A percentile compares a stretch with the other conserved stretches of the same genome.
These are phyloP conservation scores for Arthrobotrys conoides DNA, from an alignment of 2,329 filamentous ascomycete species.

Conservation along the genomic window DNA sequence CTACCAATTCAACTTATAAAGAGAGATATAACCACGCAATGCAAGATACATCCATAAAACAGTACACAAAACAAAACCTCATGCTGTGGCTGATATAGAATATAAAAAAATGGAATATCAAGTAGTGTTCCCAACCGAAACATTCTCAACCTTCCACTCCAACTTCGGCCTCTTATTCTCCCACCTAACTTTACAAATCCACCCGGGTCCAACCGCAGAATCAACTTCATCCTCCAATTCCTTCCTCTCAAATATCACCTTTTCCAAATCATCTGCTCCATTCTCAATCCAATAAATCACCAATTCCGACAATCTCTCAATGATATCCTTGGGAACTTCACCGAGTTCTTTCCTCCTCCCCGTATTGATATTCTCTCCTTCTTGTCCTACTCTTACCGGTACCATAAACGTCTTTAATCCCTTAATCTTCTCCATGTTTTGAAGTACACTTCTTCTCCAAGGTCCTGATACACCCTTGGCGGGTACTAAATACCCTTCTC, in stretches of 20 bases:
- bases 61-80: not conserved
- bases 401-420: not conserved
- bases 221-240: constrained; percentile 20
- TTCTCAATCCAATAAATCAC: constrained; percentile 18
- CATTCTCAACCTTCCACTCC: constrained; percentile 7
- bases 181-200: constrained; percentile 3
- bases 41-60: not conserved
- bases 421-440: constrained; percentile 3
- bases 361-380: constrained; percentile 8
- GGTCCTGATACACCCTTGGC: not conserved
- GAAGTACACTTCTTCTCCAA: constrained; percentile 9
- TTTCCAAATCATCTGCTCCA: constrained; percentile 2
- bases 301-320: constrained; percentile 1
- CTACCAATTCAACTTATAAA: no score
- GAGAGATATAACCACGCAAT: not conserved
- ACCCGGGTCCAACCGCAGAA: not conserved
- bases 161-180: constrained; percentile 9
- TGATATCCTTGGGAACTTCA: constrained; percentile 9
- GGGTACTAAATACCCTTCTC: not conserved
- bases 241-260: constrained; percentile 8
- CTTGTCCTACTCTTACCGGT: constrained; percentile 5
- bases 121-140: not conserved
- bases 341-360: constrained; percentile 9
- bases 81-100: no score
- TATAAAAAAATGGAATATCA: not conserved